These are phyloP conservation scores for Phylloporus arenicola DNA, from an alignment of 768 basidiomycete genomes.

Conservation along the genomic window DNA sequence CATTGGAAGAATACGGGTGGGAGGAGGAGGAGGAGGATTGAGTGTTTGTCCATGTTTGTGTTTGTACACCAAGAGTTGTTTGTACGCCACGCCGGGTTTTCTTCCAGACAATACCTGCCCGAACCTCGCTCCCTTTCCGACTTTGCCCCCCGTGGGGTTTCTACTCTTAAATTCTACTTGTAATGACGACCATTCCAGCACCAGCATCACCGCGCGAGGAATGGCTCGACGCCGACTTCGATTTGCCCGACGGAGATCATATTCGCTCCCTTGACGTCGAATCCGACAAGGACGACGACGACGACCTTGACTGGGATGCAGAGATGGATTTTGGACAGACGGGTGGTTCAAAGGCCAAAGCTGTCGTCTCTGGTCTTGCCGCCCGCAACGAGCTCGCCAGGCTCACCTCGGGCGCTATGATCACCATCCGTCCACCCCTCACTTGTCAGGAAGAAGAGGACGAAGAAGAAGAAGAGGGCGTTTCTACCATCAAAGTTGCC, in stretches of 20 bases:
- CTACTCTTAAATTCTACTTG: conserved; percentile 18
- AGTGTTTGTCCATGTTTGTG: conserved; percentile 11
- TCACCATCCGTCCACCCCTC: conserved; percentile 64
- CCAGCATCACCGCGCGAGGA: conserved; percentile 63
- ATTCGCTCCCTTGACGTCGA: conserved; percentile 55
- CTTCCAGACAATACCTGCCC: conserved; percentile 16
- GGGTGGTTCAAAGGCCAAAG: conserved; percentile 44
- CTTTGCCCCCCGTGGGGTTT: conserved; percentile 18
- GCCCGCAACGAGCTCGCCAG: conserved; percentile 39
- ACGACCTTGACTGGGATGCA: conserved; percentile 75
- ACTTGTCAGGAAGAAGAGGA: conserved; percentile 43
- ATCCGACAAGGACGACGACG: conserved; percentile 62
- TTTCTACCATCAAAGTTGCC: conserved; percentile 77
- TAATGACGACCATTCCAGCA: conserved; percentile 58
- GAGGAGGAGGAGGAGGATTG: conserved; percentile 50
- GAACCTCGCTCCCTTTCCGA: conserved; percentile 5
- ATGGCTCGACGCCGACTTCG: conserved; percentile 86
- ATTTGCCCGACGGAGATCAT: conserved; percentile 68
- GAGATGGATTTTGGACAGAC: conserved; percentile 66
- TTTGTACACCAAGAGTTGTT: conserved; percentile 19
- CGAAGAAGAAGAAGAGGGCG: conserved; percentile 75
- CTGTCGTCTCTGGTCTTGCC: conserved; percentile 35
- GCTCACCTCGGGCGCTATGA: conserved; percentile 19
- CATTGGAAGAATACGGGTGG: conserved; percentile 45
- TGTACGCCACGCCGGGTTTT: conserved; percentile 40